Evolutionary conservation across 495 filamentous ascomycete genomes (phyloP), one percentile per base, ranked within the genome.

Genomic region (Chaetomium cochliodes): DNA sequence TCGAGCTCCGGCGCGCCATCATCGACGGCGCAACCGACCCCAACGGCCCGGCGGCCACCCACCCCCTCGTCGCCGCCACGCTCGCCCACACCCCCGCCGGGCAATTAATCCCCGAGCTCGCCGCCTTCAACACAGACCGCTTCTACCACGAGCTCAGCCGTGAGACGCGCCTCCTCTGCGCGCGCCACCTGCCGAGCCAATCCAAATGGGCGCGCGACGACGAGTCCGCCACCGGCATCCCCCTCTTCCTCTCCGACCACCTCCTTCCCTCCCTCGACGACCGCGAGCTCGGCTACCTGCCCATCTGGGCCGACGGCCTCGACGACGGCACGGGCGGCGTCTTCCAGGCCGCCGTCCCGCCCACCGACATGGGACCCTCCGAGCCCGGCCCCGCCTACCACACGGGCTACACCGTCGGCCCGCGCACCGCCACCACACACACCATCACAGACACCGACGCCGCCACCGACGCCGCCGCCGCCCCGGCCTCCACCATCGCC

Each of bases 271-370:
- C 49, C 3, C 66, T 80, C 11, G 66, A 70, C 20, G 70, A 77
- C n/a, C 66, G 72, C 8, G 80, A 81, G 70, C 67, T 79, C 22
- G 66, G 74, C 15, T 81, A 73, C 57, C 71, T 82, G 7, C 80
- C 80, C 3, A 74, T 80, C 3, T 82, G 79, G 79, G 80, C 78
- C 18, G 78, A 72, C n/a, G 80, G 80, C 13, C 66, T 78, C 13
- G 75, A 81, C 30, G 80, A 82, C 49, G 80, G 74, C 5, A 75
- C 76, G 4, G 80, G 79, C 25, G 78, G 76, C 22, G 78, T 81
- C n/a, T 82, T 77, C 47, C 74, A 80, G 44, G 46, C 68, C 0
- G 58, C 59, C 2, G 67, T 82, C 5, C 79, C 80, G 0, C 70
- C 74, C 6, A 69, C 80, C 0, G 73, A 77, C 12, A 67, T 76